Evolutionary conservation across 2,329 filamentous ascomycete species (phyloP), one percentile per base, ranked within the genome.

Genomic region (Parascedosporium putredinis): DNA sequence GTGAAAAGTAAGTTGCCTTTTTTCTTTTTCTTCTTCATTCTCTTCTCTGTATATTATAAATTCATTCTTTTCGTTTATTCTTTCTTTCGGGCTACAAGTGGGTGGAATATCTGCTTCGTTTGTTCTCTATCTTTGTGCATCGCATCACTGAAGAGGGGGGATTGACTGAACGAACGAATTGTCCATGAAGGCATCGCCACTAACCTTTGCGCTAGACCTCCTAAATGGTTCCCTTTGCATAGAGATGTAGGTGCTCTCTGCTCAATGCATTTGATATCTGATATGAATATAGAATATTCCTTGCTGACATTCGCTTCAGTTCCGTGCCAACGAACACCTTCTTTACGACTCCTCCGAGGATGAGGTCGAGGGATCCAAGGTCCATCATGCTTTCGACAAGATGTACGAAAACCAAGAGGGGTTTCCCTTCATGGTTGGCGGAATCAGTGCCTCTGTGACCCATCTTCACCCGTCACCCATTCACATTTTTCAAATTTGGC

Each of bases 401-500:
- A 79, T 81, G 72, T 81, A 78, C 56, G 67, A 68, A 42, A 70
- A 73, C 53, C 67, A 71, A 38, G 75, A 78, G 56, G 74, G 74
- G 47, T 81, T 81, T 51, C 76, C 77, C 2, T 79, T 81, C 56
- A 64, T 76, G 25, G 66, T 79, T 14, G 74, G 75, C 24, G 71
- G 70, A 24, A 60, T 66, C 8, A 60, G 60, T 14, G 59, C 64
- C 16, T 66, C 65, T 45, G 65, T 78, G 45, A 71, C 71, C 3
- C 65, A 67, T 45, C 61, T 68, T 14, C 77, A 80, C 54, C 79
- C 79, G 8, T 60, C 73, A 2, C 67, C 74, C 22, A 73, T 81
- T 18, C 76, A 81, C 51, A 80, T 81, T 49, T 75, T 83, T 52
- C 73, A 78, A 55, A 67, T 83, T 16, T 87, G 83, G 83, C 81